A percentile compares a stretch with the other conserved stretches of the same genome.
These are phyloP conservation scores for Parathielavia hyrcaniae DNA, from an alignment of 495 filamentous ascomycete species.

Conservation along the genomic window DNA sequence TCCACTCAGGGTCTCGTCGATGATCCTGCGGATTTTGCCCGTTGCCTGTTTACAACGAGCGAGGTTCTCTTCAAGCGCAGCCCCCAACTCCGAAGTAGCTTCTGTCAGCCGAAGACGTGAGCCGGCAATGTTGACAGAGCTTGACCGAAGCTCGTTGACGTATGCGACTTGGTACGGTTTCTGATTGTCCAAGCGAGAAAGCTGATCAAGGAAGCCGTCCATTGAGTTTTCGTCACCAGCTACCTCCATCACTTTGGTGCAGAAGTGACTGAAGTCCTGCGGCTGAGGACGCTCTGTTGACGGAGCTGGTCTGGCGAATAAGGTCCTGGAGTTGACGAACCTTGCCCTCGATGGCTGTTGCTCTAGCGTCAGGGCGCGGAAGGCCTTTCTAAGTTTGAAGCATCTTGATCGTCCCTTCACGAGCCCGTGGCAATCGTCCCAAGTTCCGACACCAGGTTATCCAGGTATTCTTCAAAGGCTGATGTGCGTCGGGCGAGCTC, in stretches of 20 bases:
- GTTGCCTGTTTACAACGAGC: neutral
- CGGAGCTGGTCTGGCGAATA: slow-evolving; percentile 10
- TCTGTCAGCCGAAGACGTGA: neutral
- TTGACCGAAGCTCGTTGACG: slow-evolving; percentile 1
- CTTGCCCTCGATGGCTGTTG: neutral
- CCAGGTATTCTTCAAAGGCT: slow-evolving; percentile 6
- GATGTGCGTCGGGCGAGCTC: neutral
- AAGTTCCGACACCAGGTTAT: neutral
- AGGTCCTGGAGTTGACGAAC: neutral
- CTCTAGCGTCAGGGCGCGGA: neutral
- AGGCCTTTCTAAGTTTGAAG: too few species aligned
- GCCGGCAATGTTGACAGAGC: neutral
- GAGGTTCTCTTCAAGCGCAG: neutral
- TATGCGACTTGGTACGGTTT: slow-evolving; percentile 1
- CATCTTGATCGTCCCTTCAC: neutral
- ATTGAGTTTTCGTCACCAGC: neutral
- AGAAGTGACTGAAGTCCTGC: neutral
- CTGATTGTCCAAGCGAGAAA: neutral
- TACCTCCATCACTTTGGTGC: neutral
- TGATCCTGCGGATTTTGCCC: neutral
- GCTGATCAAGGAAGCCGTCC: neutral
- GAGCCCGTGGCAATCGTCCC: neutral
- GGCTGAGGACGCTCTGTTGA: slow-evolving; percentile 2
- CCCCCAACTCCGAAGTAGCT: neutral
- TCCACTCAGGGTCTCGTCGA: neutral